Percentiles rank a stretch among this genome's conserved stretches.
phyloP scores from a whole-genome alignment of 257 asterid species.

The Henckelia pumila region DNA sequence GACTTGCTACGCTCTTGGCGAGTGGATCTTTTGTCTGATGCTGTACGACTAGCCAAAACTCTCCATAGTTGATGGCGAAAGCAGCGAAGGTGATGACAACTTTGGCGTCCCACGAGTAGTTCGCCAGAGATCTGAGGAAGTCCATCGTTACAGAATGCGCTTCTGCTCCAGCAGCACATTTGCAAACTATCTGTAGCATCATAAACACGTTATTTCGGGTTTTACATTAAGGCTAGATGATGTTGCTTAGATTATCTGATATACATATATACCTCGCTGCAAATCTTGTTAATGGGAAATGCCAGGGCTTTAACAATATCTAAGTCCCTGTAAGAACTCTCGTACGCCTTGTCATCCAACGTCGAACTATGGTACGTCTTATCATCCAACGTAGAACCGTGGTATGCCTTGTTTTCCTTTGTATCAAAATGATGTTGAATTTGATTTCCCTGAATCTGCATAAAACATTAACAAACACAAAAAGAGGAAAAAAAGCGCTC shows the following conservation, averaged over 20 bases:
- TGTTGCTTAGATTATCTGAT: neutral
- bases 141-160: constrained; percentile 45
- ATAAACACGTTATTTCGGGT: neutral
- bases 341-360: constrained; percentile 18
- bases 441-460: constrained; percentile 30
- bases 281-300: constrained; percentile 60
- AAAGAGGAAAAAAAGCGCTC: neutral
- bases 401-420: constrained; percentile 19
- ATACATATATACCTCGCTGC: constrained; percentile 48
- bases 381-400: neutral
- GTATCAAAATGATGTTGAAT: constrained; percentile 30
- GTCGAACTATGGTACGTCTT: constrained; percentile 25
- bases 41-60: constrained; percentile 65
- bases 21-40: constrained; percentile 35
- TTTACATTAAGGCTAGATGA: neutral
- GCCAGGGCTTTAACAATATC: constrained; percentile 58
- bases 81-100: constrained; percentile 48
- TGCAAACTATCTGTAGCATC: constrained; percentile 46
- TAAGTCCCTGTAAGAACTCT: constrained; percentile 33
- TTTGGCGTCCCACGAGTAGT: constrained; percentile 64
- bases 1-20: constrained; percentile 50
- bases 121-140: constrained; percentile 41
- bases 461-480: neutral
- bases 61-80: constrained; percentile 61
- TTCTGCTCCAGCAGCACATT: constrained; percentile 45